These are phyloP conservation scores for Saturnispora saitoi DNA, from an alignment of 805 yeast genomes.

Conservation along the genomic window DNA sequence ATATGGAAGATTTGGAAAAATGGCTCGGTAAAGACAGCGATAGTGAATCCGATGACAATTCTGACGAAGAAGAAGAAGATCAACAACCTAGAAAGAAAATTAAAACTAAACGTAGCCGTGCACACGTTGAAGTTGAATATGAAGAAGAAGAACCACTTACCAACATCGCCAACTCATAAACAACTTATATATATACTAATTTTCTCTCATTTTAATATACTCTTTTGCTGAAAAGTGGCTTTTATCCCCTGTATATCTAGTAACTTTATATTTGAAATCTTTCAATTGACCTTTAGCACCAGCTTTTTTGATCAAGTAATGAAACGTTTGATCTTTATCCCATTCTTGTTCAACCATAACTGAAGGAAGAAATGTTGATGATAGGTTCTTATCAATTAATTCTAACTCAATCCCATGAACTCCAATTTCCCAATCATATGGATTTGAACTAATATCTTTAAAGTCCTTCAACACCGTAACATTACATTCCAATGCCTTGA, in stretches of 20 bases:
- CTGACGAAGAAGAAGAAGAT: conserved; percentile 27
- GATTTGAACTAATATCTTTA: conserved; percentile 36
- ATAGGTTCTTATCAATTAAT: conserved; percentile 14
- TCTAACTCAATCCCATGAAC: conserved; percentile 53
- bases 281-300: conserved; percentile 29
- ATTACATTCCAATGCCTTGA: conserved; percentile 42
- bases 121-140: conserved; percentile 69
- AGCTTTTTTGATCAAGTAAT: conserved; percentile 65
- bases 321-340: conserved; percentile 64
- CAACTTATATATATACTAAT: neutral
- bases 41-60: conserved; percentile 26
- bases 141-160: conserved; percentile 41
- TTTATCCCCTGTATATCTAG: conserved; percentile 50
- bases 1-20: conserved; percentile 84
- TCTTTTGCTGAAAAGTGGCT: conserved; percentile 16
- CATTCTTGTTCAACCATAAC: conserved; percentile 86
- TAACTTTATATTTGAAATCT: conserved; percentile 30
- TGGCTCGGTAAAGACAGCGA: conserved; percentile 51
- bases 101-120: conserved; percentile 60
- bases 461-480: conserved; percentile 62
- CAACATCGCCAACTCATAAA: conserved; percentile 18
- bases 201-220: neutral
- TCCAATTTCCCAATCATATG: conserved; percentile 75
- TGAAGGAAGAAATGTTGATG: conserved; percentile 84
- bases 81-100: conserved; percentile 35